Percentiles rank a stretch among this genome's conserved stretches.
Evolutionary conservation across 2,329 filamentous ascomycete species (phyloP).

Genomic region (Ilyonectria sp.): DNA sequence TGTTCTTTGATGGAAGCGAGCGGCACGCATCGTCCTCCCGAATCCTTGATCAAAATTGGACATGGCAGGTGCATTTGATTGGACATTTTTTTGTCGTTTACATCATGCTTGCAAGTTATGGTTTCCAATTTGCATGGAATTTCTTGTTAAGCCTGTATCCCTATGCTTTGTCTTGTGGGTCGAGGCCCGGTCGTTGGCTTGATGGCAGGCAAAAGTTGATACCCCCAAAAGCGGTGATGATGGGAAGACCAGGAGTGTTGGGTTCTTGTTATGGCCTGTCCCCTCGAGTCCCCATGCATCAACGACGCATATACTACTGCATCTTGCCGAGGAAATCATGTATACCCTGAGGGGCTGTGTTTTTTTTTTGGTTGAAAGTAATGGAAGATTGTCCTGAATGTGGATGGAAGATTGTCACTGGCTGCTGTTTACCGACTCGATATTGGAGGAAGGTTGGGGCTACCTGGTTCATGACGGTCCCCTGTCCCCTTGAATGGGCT

Average conservation of each 20-base stretch:
- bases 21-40: conserved; percentile 14
- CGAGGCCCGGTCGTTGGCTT: conserved; percentile 44
- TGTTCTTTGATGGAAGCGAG: conserved; percentile 20
- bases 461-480: conserved; percentile 30
- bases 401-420: conserved; percentile 33
- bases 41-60: conserved; percentile 18
- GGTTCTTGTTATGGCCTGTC: conserved; percentile 35
- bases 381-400: conserved; percentile 31
- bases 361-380: conserved; percentile 38
- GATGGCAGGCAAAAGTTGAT: conserved; percentile 54
- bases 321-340: conserved; percentile 40
- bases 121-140: conserved; percentile 38
- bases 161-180: conserved; percentile 47
- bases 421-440: conserved; percentile 35
- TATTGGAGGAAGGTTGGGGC: conserved; percentile 31
- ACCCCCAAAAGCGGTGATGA: conserved; percentile 52
- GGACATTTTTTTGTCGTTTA: conserved; percentile 22
- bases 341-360: conserved; percentile 34
- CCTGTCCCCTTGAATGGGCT: conserved; percentile 29
- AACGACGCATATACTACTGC: conserved; percentile 37
- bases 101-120: conserved; percentile 15
- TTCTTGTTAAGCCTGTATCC: conserved; percentile 44
- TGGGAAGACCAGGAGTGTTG: conserved; percentile 43
- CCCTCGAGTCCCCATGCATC: conserved; percentile 34
- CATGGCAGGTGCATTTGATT: conserved; percentile 28